A percentile compares a stretch with the other conserved stretches of the same genome.
Evolutionary conservation across 495 filamentous ascomycete genomes (phyloP).

Genomic region (Chaetomium cochliodes): DNA sequence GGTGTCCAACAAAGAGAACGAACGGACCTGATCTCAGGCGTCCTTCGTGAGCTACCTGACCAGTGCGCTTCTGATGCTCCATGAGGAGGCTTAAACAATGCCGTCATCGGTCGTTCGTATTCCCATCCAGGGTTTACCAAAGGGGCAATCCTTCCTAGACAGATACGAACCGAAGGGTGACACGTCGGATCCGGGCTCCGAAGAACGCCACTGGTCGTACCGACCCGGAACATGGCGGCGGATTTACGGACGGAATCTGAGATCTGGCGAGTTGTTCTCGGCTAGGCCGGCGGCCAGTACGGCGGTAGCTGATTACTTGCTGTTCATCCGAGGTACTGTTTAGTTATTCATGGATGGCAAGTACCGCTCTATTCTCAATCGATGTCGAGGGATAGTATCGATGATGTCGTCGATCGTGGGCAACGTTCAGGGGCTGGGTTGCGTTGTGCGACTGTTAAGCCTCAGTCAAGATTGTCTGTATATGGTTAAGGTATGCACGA

Average conservation of each 20-base stretch:
- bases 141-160: background rate
- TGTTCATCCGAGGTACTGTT: background rate
- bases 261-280: background rate
- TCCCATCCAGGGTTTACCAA: background rate
- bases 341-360: background rate
- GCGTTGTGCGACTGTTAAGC: too few species aligned
- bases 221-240: background rate
- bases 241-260: conserved; percentile 2
- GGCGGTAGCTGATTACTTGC: background rate
- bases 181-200: background rate
- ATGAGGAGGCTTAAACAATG: background rate
- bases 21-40: background rate
- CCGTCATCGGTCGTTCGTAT: background rate
- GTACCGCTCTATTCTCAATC: background rate
- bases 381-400: background rate
- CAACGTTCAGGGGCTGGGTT: background rate
- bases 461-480: too few species aligned
- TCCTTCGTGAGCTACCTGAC: too few species aligned
- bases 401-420: background rate
- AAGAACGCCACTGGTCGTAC: background rate
- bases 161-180: background rate
- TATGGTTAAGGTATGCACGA: too few species aligned
- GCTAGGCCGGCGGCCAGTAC: background rate
- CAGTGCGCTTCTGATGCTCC: too few species aligned
- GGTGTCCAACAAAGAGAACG: background rate